Percentiles rank a stretch among this genome's conserved stretches.
Conservation (phyloP, 306 rosid species). For the Vigna unguiculata region DNA sequence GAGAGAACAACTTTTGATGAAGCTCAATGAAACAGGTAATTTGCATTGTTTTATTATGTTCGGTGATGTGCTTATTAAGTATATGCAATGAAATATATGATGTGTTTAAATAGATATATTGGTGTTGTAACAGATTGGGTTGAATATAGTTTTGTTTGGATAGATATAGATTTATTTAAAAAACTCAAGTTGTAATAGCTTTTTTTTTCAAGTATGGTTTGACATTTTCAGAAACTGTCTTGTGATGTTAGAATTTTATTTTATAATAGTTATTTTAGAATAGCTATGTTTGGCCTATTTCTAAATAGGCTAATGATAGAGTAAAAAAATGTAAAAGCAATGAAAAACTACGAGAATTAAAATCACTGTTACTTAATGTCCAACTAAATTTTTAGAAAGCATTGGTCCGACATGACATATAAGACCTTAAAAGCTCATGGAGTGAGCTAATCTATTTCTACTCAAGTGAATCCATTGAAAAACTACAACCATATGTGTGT, state of each 20-base stretch:
- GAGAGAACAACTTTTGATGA: constrained; percentile 76
- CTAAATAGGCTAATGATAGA: not conserved
- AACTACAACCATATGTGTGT: too few relatives aligned
- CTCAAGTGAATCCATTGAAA: not conserved
- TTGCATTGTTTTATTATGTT: constrained; percentile 22
- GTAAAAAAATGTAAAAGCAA: not conserved
- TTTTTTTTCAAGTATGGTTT: not conserved
- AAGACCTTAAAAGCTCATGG: not conserved
- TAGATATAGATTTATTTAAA: not conserved
- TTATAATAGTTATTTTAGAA: not conserved
- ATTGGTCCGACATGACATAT: too few relatives aligned
- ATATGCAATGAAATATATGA: not conserved
- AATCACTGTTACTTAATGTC: not conserved
- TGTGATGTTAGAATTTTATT: not conserved
- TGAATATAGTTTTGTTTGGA: not conserved
- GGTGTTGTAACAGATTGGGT: not conserved
- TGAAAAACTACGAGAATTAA: not conserved
- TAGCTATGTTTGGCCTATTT: too few relatives aligned
- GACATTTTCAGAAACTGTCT: not conserved
- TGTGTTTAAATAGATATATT: not conserved
- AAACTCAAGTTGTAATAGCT: not conserved
- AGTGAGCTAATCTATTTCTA: not conserved
- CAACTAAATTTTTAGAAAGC: too few relatives aligned
- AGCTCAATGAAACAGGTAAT: constrained; percentile 83
- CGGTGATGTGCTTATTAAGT: constrained; percentile 1